phyloP scores from a whole-genome alignment of 1,284 basidiomycete genomes.

The Sanghuangporus baumii region DNA sequence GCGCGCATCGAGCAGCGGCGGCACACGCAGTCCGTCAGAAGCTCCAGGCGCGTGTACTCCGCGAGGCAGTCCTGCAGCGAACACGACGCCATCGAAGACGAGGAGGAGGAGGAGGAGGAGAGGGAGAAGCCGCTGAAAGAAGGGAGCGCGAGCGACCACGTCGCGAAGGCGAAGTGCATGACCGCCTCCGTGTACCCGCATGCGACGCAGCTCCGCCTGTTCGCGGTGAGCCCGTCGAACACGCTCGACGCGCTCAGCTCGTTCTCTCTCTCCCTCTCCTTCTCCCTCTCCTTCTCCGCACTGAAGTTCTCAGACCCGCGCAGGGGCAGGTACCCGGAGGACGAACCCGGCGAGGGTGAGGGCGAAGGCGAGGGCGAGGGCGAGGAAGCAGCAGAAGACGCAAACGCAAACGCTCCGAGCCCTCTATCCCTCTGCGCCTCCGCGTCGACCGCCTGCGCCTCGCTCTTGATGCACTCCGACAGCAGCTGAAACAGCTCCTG shows the following conservation, averaged over 20 bases:
- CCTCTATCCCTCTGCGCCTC: constrained; percentile 65
- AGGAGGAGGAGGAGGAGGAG: too few relatives aligned
- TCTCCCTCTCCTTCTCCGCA: constrained; percentile 21
- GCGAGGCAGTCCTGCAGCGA: constrained; percentile 67
- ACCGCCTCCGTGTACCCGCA: constrained; percentile 88
- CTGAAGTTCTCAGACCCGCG: too few relatives aligned
- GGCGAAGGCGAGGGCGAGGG: constrained; percentile 6
- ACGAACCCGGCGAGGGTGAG: too few relatives aligned
- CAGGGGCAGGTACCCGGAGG: too few relatives aligned
- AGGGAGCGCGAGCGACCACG: constrained; percentile 76
- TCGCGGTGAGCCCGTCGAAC: constrained; percentile 80
- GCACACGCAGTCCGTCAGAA: constrained; percentile 80
- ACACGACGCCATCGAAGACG: constrained; percentile 41
- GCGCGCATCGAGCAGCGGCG: constrained; percentile 74
- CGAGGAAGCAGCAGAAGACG: not conserved
- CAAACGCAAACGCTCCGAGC: constrained; percentile 41
- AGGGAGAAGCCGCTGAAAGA: constrained; percentile 24
- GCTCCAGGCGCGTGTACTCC: constrained; percentile 79
- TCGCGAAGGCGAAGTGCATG: constrained; percentile 82
- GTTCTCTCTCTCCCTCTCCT: constrained; percentile 28
- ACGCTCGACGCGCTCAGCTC: constrained; percentile 55
- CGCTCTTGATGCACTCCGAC: constrained; percentile 81
- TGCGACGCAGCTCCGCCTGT: constrained; percentile 71
- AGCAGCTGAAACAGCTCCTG: constrained; percentile 93
- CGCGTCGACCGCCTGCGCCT: constrained; percentile 58